Evolutionary conservation across 2,329 filamentous ascomycete species (phyloP), one percentile per base, ranked within the genome.

Genomic region (Calycina herbarum): DNA sequence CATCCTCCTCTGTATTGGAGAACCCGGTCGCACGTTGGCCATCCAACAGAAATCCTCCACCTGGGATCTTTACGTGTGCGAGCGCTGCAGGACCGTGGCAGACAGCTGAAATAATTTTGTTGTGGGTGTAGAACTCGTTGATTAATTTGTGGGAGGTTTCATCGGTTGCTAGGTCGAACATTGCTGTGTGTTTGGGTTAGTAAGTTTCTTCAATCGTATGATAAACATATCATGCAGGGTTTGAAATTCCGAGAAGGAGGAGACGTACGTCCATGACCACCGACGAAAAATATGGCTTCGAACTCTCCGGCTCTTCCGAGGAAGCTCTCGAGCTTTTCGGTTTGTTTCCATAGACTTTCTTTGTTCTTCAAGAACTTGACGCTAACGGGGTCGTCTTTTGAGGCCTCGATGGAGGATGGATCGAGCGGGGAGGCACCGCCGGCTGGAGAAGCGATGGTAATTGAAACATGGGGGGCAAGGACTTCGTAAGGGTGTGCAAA

Each of bases 31-130:
- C 85, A 61, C 81, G 78, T 75, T 82, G 82, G 59, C 83, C 87
- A 64, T 81, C 77, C 54, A 90, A 75, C 11, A 90, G 77, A 61
- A 81, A 79, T 69, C 80, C 78, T 33, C 86, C 86, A 67, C 82
- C 78, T 10, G 77, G 70, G 38, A 81, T 72, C 71, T 82, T 83
- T 42, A 85, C 87, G 69, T 88, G 82, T 64, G 82, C 79, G 15
- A 91, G 79, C n/a, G 83, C 89, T 7, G 84, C 84, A 1, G 88
- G 86, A 11, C 87, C 89, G 77, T 91, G 89, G 80, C 89, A 91
- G 59, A 91, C 87, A 2, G 88, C 86, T 0, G 85, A 79, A n/a
- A 91, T 83, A 60, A 86, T 80, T 80, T 90, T 90, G 67, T 82
- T 85, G 7, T 82, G 81, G 57, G 79, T 78, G 73, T 82, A 83